Evolutionary conservation across 164 flowering plant species (phyloP).

Genomic region (Macadamia tetraphylla): DNA sequence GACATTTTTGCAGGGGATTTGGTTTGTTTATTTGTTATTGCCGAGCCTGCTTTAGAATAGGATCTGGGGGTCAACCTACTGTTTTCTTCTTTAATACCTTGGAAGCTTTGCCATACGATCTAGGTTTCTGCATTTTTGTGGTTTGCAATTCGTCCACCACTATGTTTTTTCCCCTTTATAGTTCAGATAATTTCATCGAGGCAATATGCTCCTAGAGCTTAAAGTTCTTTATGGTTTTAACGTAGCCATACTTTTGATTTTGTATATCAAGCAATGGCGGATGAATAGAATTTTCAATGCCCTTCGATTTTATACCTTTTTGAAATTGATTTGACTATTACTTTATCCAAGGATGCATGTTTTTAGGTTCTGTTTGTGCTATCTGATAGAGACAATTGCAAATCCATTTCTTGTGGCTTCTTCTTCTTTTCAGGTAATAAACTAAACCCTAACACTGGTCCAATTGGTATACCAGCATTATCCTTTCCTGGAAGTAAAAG

Average conservation of each 20-base stretch:
- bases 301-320: background rate
- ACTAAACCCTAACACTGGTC: slow-evolving; percentile 8
- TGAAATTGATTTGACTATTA: background rate
- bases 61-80: no score
- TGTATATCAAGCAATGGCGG: background rate
- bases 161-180: no score
- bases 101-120: no score
- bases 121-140: no score
- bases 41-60: no score
- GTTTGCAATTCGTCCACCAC: no score
- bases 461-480: slow-evolving; percentile 15
- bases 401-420: background rate
- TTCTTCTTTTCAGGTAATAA: slow-evolving; percentile 27
- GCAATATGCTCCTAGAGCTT: no score
- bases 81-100: no score
- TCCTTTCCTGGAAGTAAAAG: slow-evolving; percentile 16
- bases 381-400: background rate
- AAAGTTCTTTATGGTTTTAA: background rate
- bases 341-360: background rate
- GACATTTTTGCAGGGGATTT: no score
- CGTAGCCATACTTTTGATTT: background rate
- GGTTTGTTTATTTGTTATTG: no score
- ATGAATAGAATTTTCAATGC: background rate
- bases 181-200: no score
- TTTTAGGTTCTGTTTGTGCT: background rate